These are phyloP conservation scores for Zea mays DNA, from an alignment of 176 grass and related monocot genomes.

Conservation along the genomic window DNA sequence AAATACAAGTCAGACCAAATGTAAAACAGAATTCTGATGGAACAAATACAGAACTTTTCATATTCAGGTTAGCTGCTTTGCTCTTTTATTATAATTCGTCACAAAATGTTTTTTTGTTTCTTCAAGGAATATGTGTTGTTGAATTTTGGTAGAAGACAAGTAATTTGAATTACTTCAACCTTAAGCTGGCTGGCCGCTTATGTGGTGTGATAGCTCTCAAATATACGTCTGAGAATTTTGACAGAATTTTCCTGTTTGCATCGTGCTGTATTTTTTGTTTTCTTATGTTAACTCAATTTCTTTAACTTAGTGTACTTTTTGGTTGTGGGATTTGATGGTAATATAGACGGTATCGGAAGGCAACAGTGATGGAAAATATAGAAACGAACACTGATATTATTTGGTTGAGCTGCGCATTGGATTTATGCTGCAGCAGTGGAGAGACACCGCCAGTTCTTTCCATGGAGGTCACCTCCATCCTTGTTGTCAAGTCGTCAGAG, in stretches of 20 bases:
- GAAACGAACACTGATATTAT: no score
- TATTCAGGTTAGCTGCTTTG: conserved; percentile 75
- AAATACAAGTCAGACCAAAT: conserved; percentile 88
- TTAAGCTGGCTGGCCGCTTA: not conserved
- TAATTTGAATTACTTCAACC: conserved; percentile 4
- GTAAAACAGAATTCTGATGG: conserved; percentile 69
- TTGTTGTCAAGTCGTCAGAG: no score
- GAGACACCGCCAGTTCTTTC: no score
- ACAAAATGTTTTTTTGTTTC: conserved; percentile 4
- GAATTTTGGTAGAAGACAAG: conserved; percentile 33
- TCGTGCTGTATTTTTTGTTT: not conserved
- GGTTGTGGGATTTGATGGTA: no score
- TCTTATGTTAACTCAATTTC: not conserved
- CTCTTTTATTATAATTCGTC: conserved; percentile 23
- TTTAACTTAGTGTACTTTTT: not conserved
- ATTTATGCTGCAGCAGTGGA: no score
- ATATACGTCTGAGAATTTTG: not conserved
- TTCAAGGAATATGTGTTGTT: not conserved
- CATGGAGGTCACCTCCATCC: no score
- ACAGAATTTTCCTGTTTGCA: not conserved
- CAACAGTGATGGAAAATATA: no score
- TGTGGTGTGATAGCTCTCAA: not conserved
- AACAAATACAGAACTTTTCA: conserved; percentile 57
- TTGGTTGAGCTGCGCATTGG: no score
- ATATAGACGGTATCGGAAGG: no score